Evolutionary conservation across 108 stramenopile species (phyloP).

Genomic region (Cyclotella baltica): DNA sequence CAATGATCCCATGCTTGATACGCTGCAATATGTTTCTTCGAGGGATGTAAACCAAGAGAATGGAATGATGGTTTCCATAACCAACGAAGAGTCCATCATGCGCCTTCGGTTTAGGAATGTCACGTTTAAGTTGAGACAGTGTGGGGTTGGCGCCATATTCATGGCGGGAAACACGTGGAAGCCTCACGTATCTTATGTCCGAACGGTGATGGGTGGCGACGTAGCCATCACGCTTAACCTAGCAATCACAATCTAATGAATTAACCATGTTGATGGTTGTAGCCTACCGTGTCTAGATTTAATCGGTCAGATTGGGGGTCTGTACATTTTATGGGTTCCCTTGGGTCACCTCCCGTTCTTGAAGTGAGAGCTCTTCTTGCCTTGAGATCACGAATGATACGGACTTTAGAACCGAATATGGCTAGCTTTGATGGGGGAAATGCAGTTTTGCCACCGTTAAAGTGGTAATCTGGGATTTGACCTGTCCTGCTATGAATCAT

Average conservation of each 20-base stretch:
- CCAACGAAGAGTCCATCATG: neutral
- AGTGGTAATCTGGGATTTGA: neutral
- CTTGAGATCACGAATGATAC: neutral
- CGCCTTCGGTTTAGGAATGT: no score
- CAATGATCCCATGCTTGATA: neutral
- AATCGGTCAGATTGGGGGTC: no score
- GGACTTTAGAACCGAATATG: neutral
- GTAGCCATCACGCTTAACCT: no score
- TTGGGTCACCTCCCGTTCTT: constrained; percentile 4
- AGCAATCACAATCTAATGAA: no score
- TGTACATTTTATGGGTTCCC: neutral
- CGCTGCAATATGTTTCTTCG: neutral
- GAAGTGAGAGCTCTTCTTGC: neutral
- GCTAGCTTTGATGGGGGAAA: neutral
- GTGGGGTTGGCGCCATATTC: no score
- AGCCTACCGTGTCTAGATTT: no score
- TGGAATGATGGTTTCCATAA: neutral
- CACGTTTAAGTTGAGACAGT: no score
- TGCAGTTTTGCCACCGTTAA: neutral
- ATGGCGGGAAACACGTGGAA: no score
- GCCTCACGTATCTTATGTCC: no score
- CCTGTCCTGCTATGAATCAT: neutral
- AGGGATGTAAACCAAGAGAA: neutral
- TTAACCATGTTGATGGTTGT: no score
- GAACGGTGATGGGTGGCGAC: no score